A percentile compares a stretch with the other conserved stretches of the same genome.
Conservation (phyloP, 2,329 filamentous ascomycete genomes). For the Whalleya microplaca region DNA sequence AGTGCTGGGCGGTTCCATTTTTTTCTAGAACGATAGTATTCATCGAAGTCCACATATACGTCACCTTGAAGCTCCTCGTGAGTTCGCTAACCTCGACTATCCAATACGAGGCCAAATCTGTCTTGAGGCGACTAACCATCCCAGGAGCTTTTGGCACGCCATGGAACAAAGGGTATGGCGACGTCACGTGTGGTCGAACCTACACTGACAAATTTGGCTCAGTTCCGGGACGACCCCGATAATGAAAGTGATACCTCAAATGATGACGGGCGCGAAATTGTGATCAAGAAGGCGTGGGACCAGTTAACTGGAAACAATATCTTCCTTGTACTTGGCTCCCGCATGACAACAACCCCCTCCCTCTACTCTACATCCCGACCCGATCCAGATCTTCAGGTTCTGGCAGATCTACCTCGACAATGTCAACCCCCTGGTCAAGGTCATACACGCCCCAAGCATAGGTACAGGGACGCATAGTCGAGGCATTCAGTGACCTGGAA, state of each 20-base stretch:
- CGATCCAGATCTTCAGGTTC: constrained; percentile 49
- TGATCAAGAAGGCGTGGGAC: constrained; percentile 51
- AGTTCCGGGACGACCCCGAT: constrained; percentile 14
- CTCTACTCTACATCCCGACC: constrained; percentile 53
- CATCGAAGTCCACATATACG: not conserved
- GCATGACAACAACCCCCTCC: constrained; percentile 46
- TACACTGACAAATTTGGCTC: constrained; percentile 19
- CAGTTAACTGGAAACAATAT: constrained; percentile 46
- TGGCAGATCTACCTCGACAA: constrained; percentile 65
- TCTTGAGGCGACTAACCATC: constrained; percentile 23
- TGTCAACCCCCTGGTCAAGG: constrained; percentile 61
- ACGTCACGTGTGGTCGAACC: not conserved
- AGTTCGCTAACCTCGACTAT: not conserved
- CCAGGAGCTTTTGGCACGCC: constrained; percentile 44
- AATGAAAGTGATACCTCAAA: constrained; percentile 37
- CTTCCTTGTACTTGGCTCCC: constrained; percentile 56
- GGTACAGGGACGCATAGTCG: no score
- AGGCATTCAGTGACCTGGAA: no score
- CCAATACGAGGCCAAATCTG: not conserved
- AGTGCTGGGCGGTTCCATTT: not conserved
- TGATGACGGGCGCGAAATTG: constrained; percentile 40
- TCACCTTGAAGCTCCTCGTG: not conserved
- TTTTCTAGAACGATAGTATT: not conserved
- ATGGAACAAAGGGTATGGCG: constrained; percentile 46
- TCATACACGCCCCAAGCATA: constrained; percentile 62